Base-by-base conservation (phyloP, 148 eudicot genomes). In the Amaranthus palmeri region DNA sequence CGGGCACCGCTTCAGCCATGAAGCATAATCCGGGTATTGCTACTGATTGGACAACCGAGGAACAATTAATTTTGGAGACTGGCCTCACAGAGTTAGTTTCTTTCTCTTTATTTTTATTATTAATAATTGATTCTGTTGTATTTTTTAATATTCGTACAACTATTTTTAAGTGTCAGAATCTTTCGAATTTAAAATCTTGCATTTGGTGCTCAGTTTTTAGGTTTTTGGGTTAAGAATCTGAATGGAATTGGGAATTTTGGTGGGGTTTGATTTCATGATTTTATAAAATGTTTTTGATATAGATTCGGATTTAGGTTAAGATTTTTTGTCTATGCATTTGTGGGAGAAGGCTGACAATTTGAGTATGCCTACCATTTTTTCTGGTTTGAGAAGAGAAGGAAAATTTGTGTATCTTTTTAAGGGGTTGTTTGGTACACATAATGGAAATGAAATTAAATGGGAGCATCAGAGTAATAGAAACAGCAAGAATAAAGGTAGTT, bases 21-120 rank as follows among this genome's bases (percentile, higher is more conserved):
- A 77, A 82, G 67, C 99, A 91, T 74, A 83, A 88, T 58, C 92
- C 97, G 2, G 99, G 96, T 8, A 64, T 92, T 45, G 75, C 86
- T 36, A 82, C 81, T 3, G 86, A 88, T 36, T 95, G 99, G 99
- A 82, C 87, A 13, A 11, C 82, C 47, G 96, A 95, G 42, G 99
- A 95, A 79, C 96, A 91, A 77, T 69, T 86, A 46, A 72, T 78
- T 17, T 78, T 95, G 61, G 90, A 95, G 54, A 93, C 88, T 46
- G 86, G 95, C 50, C 88, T 92, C 50, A 51, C 71, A 76, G 87
- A 82, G 99, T 95, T 65, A 71, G 91, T 78, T 17, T 74, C 72
- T 55, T 51, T 68, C 10, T 12, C 15, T 45, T 25, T 25, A 5
- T 9, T 15, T 10, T 54, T 4, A 13, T 13, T 49, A 13, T 25